Evolutionary conservation across 805 yeast genomes (phyloP), one percentile per base, ranked within the genome.

Genomic region (Candida patagonica): DNA sequence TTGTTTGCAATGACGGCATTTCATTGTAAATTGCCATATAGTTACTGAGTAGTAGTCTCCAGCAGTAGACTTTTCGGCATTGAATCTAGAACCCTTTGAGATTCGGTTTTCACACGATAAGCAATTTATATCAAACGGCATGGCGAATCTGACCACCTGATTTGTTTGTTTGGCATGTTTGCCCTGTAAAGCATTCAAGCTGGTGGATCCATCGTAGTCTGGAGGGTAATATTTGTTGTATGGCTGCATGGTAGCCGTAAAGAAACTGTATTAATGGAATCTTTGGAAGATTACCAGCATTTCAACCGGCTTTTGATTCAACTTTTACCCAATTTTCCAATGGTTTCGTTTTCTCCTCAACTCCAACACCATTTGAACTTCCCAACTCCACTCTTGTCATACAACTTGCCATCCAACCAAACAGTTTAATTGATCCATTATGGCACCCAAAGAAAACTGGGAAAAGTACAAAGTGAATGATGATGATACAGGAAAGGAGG

Each of bases 381-480:
- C 32, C 13, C 9, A 13, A 20, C 13, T 29, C 17, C 37, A 24
- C 26, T 24, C 12, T 24, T 9, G 10, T 9, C 12, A 8, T 12
- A 24, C 26, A 24, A 9, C 12, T 9, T 12, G 12, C 12, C 26
- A 24, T 24, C 26, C 26, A n/a, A n/a, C n/a, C n/a, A n/a, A 13
- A 15, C 15, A 29, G 5, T 29, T 10, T 15, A 29, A 12, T 29
- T 15, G 5, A 9, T 17, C 20, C 34, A 57, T 39, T 49, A 88
- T 88, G 96, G 88, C 96, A 46, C 95, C 96, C 52, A 92, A 87
- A 70, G 92, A 87, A 42, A 95, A 92, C 62, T 92, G 99, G 99
- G 99, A 94, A 59, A 92, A 92, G 62, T 86, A 85, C 65, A 80
- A 78, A 59, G 81, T 92, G 38, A 94, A 95, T n/a, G 96, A 82